Base-by-base conservation (phyloP, 495 filamentous ascomycete genomes). In the Hyaloscypha variabilis region DNA sequence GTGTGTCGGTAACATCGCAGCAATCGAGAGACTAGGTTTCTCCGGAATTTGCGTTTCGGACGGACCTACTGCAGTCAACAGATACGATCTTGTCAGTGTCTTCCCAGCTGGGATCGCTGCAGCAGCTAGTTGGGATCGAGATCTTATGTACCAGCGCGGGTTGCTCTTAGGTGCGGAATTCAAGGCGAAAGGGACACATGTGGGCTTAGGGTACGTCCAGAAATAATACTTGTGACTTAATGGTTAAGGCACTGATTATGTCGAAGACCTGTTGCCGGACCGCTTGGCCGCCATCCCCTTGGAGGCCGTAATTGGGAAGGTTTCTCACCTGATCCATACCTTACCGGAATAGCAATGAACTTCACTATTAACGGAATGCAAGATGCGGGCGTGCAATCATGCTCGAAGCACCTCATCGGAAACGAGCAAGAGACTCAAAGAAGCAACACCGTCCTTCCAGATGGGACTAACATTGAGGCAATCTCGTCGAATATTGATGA, bases 251-350 rank as follows among this genome's bases (percentile, higher is more conserved):
- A 11, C 21, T 46, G 30, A 26, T 50, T 30, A 4, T 11, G 14
- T 49, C 8, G 28, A 14, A 82, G 93, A 1, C 94, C 94, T 14
- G 92, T 94, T 23, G 90, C 92, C 49, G 94, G 94, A 0, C 92
- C 94, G 1, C 77, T 94, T 21, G 91, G 91, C 31, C 85, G 90
- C 49, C 72, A 80, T 34, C 88, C 93, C 0, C 87, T 86, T 60
- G 90, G 88, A 34, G 94, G 94, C 14, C 86, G 94, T 21, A 94
- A 94, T 77, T 97, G 94, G 94, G 90, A 92, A 76, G 86, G 90
- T 17, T 86, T 85, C 73, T 85, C 88, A 1, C 87, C 89, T 5
- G 91, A 94, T 65, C 91, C 91, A 0, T 89, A 87, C 42, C 81
- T 94, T 31, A 91, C 90, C 6, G 92, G 92, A 65, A 72, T 87